phyloP scores from a whole-genome alignment of 495 filamentous ascomycete genomes.

The Lasiosphaeria miniovina region DNA sequence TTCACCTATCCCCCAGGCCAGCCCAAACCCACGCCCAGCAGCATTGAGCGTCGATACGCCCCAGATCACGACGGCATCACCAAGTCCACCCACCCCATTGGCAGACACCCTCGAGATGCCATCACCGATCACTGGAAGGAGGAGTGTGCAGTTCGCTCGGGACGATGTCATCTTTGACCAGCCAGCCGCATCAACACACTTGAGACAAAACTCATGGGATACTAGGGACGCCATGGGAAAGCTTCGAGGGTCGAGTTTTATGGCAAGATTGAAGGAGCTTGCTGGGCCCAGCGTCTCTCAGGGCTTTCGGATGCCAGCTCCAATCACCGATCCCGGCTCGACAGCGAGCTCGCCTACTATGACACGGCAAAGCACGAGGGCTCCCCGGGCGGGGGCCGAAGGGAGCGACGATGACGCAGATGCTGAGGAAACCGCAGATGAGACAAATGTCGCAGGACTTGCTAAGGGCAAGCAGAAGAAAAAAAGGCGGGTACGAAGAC shows the following conservation, averaged over 20 bases:
- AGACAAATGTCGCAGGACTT: slow-evolving; percentile 44
- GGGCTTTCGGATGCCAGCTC: slow-evolving; percentile 39
- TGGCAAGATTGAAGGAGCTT: slow-evolving; percentile 63
- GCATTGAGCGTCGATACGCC: slow-evolving; percentile 14
- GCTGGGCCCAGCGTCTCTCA: slow-evolving; percentile 46
- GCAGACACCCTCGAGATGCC: slow-evolving; percentile 18
- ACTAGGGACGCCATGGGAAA: slow-evolving; percentile 54
- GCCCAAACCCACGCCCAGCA: slow-evolving; percentile 4
- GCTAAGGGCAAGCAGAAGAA: slow-evolving; percentile 43
- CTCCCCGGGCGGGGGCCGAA: slow-evolving; percentile 54
- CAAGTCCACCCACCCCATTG: not conserved
- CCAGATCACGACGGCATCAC: slow-evolving; percentile 5
- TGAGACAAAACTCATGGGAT: slow-evolving; percentile 55
- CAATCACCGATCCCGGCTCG: slow-evolving; percentile 30
- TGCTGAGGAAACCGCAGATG: slow-evolving; percentile 67
- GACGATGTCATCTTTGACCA: slow-evolving; percentile 43
- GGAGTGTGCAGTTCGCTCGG: slow-evolving; percentile 64
- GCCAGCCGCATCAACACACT: slow-evolving; percentile 42
- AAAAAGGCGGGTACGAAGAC: slow-evolving; percentile 54
- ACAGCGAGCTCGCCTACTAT: slow-evolving; percentile 45
- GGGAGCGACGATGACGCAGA: slow-evolving; percentile 71
- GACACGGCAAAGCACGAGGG: slow-evolving; percentile 38
- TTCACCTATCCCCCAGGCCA: slow-evolving; percentile 21
- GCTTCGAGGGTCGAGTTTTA: slow-evolving; percentile 60
- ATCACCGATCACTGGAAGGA: slow-evolving; percentile 16